A percentile compares a stretch with the other conserved stretches of the same genome.
phyloP scores from a whole-genome alignment of 257 asterid genomes.

The Datura wrightii region DNA sequence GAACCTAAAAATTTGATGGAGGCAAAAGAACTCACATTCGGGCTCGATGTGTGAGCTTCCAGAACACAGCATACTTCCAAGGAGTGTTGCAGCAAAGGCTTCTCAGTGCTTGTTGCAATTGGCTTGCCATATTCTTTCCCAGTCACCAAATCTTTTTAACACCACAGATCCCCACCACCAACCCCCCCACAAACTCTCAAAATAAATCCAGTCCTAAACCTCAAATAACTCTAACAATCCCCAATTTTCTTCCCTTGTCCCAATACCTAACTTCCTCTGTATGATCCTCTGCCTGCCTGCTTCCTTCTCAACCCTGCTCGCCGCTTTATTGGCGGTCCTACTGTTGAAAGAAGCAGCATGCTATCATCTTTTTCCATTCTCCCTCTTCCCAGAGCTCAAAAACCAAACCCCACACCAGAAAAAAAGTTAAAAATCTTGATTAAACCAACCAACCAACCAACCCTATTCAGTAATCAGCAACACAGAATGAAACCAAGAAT shows the following conservation, averaged over 20 bases:
- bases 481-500: constrained; percentile 38
- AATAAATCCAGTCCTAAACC: constrained; percentile 53
- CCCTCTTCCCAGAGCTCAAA: constrained; percentile 44
- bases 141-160: constrained; percentile 35
- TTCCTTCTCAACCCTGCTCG: constrained; percentile 87
- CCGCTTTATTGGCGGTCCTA: constrained; percentile 97
- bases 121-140: constrained; percentile 70
- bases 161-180: constrained; percentile 32
- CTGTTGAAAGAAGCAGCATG: constrained; percentile 76
- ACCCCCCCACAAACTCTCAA: constrained; percentile 33
- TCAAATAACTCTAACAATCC: constrained; percentile 48
- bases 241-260: constrained; percentile 48
- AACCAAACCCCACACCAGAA: constrained; percentile 42
- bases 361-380: constrained; percentile 79
- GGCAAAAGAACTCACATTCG: constrained; percentile 70
- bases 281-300: constrained; percentile 99
- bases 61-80: constrained; percentile 91
- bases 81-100: constrained; percentile 73
- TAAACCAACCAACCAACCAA: constrained; percentile 35
- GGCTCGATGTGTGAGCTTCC: constrained; percentile 85
- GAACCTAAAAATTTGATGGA: background rate
- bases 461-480: constrained; percentile 39
- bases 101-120: constrained; percentile 71
- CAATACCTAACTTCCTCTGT: constrained; percentile 90
- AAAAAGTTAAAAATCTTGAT: constrained; percentile 35